phyloP scores from a whole-genome alignment of 1,139 yeast genomes.

The Scheffersomyces illinoinensis region DNA sequence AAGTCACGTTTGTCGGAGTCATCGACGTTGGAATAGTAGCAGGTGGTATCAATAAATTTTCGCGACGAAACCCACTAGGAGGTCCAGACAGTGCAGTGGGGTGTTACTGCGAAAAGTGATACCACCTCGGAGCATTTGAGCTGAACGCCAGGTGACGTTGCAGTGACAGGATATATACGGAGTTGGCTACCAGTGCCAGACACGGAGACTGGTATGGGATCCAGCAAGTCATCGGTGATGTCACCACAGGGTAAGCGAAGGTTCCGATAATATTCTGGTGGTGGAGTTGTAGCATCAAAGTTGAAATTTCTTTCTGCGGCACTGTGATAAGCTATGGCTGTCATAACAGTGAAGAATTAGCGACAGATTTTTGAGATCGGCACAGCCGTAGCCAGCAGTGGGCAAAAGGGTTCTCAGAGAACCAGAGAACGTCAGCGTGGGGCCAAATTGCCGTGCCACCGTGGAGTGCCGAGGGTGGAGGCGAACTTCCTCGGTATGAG shows the following conservation, averaged over 20 bases:
- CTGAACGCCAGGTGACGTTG: neutral
- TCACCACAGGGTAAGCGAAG: neutral
- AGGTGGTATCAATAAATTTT: neutral
- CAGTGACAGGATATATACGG: neutral
- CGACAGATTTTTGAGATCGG: neutral
- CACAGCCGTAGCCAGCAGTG: neutral
- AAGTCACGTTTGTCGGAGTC: neutral
- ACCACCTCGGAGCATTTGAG: neutral
- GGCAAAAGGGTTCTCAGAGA: neutral
- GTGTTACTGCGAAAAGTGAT: neutral
- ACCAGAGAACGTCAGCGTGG: neutral
- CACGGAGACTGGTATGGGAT: neutral
- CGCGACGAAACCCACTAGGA: neutral
- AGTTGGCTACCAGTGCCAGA: neutral
- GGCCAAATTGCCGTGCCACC: neutral
- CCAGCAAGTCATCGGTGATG: neutral
- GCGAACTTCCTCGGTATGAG: neutral
- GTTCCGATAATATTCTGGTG: neutral
- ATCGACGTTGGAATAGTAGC: neutral
- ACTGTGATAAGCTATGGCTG: neutral
- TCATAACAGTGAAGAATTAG: neutral
- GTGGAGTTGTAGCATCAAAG: neutral
- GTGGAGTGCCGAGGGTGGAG: neutral
- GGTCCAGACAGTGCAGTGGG: neutral
- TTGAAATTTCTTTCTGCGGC: neutral